Evolutionary conservation across 345 rosid genomes (phyloP).

Genomic region (Melaleuca quinquenervia): DNA sequence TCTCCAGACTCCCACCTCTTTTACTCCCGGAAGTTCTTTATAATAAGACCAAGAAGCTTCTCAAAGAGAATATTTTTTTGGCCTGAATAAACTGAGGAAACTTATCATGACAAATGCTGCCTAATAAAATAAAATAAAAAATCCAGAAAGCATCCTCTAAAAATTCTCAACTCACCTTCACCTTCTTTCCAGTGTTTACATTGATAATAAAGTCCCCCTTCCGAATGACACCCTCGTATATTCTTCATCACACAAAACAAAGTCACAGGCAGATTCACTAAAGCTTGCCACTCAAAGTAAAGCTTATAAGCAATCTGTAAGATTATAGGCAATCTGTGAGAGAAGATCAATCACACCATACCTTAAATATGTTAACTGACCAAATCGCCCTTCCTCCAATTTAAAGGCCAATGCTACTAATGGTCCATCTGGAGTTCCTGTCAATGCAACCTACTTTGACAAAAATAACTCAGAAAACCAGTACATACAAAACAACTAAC

Average conservation of each 20-base stretch:
- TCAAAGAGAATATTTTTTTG: neutral
- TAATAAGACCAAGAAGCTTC: neutral
- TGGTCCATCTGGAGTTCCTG: slow-evolving; percentile 85
- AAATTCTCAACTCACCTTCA: slow-evolving; percentile 50
- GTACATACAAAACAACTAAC: neutral
- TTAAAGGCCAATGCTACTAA: slow-evolving; percentile 97
- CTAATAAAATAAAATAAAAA: neutral
- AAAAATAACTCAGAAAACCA: neutral
- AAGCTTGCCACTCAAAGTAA: neutral
- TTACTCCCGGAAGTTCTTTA: neutral
- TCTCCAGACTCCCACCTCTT: neutral
- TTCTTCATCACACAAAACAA: slow-evolving; percentile 31
- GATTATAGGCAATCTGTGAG: neutral
- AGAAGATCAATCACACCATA: neutral
- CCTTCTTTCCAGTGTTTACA: slow-evolving; percentile 85
- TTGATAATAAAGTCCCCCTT: slow-evolving; percentile 90
- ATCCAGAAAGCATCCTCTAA: neutral
- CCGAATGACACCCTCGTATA: slow-evolving; percentile 87
- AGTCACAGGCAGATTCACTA: slow-evolving; percentile 1
- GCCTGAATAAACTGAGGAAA: neutral
- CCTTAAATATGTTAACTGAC: slow-evolving; percentile 92
- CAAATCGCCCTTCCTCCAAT: slow-evolving; percentile 95
- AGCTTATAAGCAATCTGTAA: neutral
- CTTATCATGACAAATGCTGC: neutral
- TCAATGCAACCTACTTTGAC: neutral